phyloP scores from a whole-genome alignment of 2,329 filamentous ascomycete genomes.

The Pyricularia sp. region DNA sequence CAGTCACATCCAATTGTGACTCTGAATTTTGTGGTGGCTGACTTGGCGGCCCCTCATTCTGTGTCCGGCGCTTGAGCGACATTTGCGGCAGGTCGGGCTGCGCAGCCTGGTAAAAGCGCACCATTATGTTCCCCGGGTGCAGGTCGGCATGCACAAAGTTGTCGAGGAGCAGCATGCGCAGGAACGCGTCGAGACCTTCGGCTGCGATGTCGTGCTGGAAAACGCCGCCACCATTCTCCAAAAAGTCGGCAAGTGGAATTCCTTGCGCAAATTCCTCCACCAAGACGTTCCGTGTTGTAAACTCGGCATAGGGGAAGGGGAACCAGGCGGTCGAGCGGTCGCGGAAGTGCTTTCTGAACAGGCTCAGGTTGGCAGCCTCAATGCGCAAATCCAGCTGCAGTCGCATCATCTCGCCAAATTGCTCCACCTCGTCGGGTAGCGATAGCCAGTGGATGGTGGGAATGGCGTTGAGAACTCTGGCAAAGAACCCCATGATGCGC shows the following conservation, averaged over 20 bases:
- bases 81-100: conserved; percentile 45
- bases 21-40: conserved; percentile 16
- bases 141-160: conserved; percentile 96
- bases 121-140: conserved; percentile 98
- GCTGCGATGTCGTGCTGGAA: conserved; percentile 92
- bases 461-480: conserved; percentile 66
- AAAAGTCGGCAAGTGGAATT: conserved; percentile 78
- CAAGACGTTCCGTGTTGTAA: conserved; percentile 81
- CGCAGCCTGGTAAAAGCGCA: conserved; percentile 84
- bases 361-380: conserved; percentile 77
- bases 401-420: conserved; percentile 98
- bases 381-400: conserved; percentile 93
- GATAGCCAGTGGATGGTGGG: conserved; percentile 97
- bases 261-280: conserved; percentile 95
- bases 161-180: conserved; percentile 92
- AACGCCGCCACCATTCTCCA: conserved; percentile 80
- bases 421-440: conserved; percentile 80
- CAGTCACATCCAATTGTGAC: conserved; percentile 60
- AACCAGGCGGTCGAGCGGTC: conserved; percentile 90
- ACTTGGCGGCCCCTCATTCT: conserved; percentile 7
- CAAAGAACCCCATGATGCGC: conserved; percentile 89
- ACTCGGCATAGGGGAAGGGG: conserved; percentile 83
- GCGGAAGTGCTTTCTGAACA: conserved; percentile 84
- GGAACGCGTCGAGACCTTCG: conserved; percentile 87
- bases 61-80: conserved; percentile 7